These are phyloP conservation scores for Nakazawaea siamensis DNA, from an alignment of 805 yeast genomes.

Conservation along the genomic window DNA sequence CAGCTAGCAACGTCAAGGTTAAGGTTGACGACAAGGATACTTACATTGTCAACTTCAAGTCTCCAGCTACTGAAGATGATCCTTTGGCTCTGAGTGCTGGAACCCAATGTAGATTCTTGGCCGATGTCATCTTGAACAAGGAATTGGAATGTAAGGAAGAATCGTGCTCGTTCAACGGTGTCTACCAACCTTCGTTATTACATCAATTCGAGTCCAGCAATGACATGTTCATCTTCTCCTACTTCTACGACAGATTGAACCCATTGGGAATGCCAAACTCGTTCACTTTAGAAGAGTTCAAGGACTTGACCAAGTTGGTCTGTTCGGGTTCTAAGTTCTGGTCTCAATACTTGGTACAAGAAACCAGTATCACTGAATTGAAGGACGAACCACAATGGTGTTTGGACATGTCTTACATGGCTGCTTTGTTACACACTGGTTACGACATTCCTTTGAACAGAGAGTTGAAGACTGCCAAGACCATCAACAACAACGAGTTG, in stretches of 20 bases:
- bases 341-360: conserved; percentile 56
- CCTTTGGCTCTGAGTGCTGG: conserved; percentile 39
- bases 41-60: conserved; percentile 25
- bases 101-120: conserved; percentile 78
- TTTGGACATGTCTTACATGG: conserved; percentile 83
- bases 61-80: conserved; percentile 21
- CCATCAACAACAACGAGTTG: conserved; percentile 78
- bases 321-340: conserved; percentile 79
- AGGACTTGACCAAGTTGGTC: conserved; percentile 73
- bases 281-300: conserved; percentile 78
- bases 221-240: conserved; percentile 88
- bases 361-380: conserved; percentile 59
- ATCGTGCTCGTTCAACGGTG: conserved; percentile 96
- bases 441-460: conserved; percentile 88
- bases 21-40: conserved; percentile 30
- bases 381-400: conserved; percentile 90
- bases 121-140: conserved; percentile 78
- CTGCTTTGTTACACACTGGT: conserved; percentile 88
- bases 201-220: conserved; percentile 62
- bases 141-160: conserved; percentile 63
- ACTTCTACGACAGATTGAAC: conserved; percentile 88
- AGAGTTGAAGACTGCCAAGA: conserved; percentile 89
- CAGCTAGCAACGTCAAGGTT: conserved; percentile 54
- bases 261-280: conserved; percentile 93
- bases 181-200: conserved; percentile 88